These are phyloP conservation scores for Rhodomyrtus psidioides DNA, from an alignment of 441 rosid species.

Conservation along the genomic window DNA sequence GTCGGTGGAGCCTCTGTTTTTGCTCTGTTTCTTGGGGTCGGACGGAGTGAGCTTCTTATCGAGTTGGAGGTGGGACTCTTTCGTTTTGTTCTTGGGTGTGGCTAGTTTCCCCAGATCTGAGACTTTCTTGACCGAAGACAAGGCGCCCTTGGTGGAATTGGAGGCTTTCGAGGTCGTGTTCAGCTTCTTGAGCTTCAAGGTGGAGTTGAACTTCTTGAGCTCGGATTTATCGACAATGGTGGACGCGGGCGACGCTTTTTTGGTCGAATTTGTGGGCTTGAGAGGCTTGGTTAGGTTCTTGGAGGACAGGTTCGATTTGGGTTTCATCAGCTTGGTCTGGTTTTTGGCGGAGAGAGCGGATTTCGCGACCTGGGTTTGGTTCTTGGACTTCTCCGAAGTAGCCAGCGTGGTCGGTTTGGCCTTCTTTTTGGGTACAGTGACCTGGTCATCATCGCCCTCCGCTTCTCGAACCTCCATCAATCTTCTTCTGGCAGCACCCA, in stretches of 20 bases:
- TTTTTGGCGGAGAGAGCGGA: slow-evolving; percentile 22
- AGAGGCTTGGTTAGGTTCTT: slow-evolving; percentile 36
- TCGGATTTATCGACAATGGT: slow-evolving; percentile 12
- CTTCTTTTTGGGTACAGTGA: slow-evolving; percentile 28
- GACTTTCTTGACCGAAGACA: slow-evolving; percentile 23
- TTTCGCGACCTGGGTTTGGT: background rate
- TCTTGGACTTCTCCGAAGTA: slow-evolving; percentile 1
- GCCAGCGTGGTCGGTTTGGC: slow-evolving; percentile 45
- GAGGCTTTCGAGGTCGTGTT: slow-evolving; percentile 27
- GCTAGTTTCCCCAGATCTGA: slow-evolving; percentile 51
- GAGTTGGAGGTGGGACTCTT: slow-evolving; percentile 20
- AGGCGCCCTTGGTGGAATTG: slow-evolving; percentile 28
- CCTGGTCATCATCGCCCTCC: slow-evolving; percentile 21
- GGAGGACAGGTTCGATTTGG: slow-evolving; percentile 1
- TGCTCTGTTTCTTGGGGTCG: slow-evolving; percentile 10
- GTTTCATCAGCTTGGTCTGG: slow-evolving; percentile 34
- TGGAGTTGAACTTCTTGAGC: slow-evolving; percentile 37
- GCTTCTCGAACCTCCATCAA: slow-evolving; percentile 13
- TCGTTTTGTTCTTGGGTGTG: slow-evolving; percentile 55
- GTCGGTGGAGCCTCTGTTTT: slow-evolving; percentile 13
- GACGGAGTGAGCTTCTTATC: background rate
- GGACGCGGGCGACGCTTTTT: slow-evolving; percentile 10
- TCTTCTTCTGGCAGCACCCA: slow-evolving; percentile 22
- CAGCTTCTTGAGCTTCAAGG: slow-evolving; percentile 14
- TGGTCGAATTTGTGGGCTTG: slow-evolving; percentile 40